Evolutionary conservation across 2,329 filamentous ascomycete genomes (phyloP), one percentile per base, ranked within the genome.

Genomic region (Ophiostoma perfectum): DNA sequence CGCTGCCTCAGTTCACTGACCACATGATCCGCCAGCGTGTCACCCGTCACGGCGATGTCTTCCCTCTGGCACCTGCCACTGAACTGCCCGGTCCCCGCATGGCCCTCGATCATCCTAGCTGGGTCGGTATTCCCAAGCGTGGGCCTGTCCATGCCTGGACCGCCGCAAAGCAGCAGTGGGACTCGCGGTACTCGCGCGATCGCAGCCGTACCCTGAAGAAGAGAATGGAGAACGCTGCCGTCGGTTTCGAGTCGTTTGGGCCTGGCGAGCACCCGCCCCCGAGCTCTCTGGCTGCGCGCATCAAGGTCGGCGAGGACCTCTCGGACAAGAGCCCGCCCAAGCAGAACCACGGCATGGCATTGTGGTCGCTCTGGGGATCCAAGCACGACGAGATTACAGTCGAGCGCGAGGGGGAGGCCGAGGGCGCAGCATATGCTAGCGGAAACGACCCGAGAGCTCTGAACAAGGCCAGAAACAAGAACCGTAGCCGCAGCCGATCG

Each of bases 21-120:
- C 89, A 96, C 76, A 97, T 98, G 93, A 93, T 99, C 70, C 89
- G 95, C 8, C 93, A 99, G 76, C 84, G 90, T 41, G 88, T 98
- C 27, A 90, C 91, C 70, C 83, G 90, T 1, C 87, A 94, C 75
- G 95, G 95, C 5, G 82, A 84, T 12, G 88, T 93, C 36, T 87
- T 88, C 69, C 84, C 87, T 0, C 82, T 99, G 5, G 83, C 86
- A 0, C 82, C 87, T 0, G 82, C 87, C 27, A 80, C 83, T 0
- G 85, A 91, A 3, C 82, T 97, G 0, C 82, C 86, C 0, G 90
- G 72, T 72, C 97, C 78, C 79, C 87, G 73, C 18, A 79, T 96
- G 27, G 79, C 85, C 0, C 80, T 83, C 1, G 80, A 84, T 5
- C 83, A 84, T 0, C 80, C 83, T 0, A 80, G 83, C 5, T 83